A percentile compares a stretch with the other conserved stretches of the same genome.
Evolutionary conservation across 1,284 basidiomycete species (phyloP).

Genomic region (Flammula alnicola): DNA sequence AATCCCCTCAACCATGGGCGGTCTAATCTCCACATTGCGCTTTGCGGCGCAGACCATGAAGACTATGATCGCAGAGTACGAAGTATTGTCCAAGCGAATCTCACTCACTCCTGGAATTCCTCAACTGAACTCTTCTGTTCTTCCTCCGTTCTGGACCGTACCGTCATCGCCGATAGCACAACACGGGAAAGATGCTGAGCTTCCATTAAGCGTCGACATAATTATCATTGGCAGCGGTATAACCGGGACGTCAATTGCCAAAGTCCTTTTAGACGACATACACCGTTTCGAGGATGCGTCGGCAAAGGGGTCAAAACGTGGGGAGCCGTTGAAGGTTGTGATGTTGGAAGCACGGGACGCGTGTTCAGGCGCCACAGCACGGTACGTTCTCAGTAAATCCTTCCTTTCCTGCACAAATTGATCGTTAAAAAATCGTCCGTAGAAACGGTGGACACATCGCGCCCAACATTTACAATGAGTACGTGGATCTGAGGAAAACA

Average conservation of each 20-base stretch:
- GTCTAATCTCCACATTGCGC: conserved; percentile 18
- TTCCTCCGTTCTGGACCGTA: conserved; percentile 64
- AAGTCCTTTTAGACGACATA: conserved; percentile 49
- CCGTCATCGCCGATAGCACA: conserved; percentile 56
- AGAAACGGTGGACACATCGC: conserved; percentile 78
- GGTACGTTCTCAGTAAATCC: conserved; percentile 42
- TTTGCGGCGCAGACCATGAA: conserved; percentile 17
- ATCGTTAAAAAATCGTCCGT: background rate
- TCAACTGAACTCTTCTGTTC: conserved; percentile 48
- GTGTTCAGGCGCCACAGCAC: conserved; percentile 73
- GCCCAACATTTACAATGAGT: conserved; percentile 66
- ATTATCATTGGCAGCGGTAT: conserved; percentile 76
- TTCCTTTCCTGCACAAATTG: background rate
- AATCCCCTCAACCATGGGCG: conserved; percentile 17
- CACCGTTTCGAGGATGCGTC: background rate
- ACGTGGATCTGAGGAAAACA: conserved; percentile 48
- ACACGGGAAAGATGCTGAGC: conserved; percentile 36
- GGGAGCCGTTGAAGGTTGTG: conserved; percentile 38
- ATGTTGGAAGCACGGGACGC: conserved; percentile 73
- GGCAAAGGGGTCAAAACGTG: background rate
- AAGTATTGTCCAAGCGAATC: conserved; percentile 42
- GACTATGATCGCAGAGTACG: conserved; percentile 17
- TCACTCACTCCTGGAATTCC: conserved; percentile 62
- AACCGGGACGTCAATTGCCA: conserved; percentile 63
- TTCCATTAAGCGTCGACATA: conserved; percentile 60